Evolutionary conservation across 2,329 filamentous ascomycete genomes (phyloP).

Genomic region (Penicillium sp.): DNA sequence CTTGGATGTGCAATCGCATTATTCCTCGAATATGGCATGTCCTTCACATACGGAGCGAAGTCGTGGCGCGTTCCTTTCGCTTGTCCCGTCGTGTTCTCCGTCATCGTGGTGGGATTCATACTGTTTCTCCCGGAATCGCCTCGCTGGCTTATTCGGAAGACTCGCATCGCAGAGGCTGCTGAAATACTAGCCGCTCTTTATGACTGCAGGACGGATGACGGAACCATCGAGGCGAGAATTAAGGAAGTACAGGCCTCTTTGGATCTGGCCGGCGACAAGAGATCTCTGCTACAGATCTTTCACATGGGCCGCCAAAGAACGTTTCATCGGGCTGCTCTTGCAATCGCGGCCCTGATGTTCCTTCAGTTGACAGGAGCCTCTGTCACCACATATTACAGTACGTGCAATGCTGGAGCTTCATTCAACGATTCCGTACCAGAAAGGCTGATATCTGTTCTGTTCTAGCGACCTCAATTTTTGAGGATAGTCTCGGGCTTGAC

Average conservation of each 20-base stretch:
- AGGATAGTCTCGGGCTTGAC: conserved; percentile 13
- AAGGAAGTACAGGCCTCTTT: conserved; percentile 21
- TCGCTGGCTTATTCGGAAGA: conserved; percentile 21
- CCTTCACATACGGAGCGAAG: conserved; percentile 13
- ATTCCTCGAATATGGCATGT: conserved; percentile 24
- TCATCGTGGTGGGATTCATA: conserved; percentile 14
- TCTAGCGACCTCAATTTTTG: conserved; percentile 19
- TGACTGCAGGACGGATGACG: conserved; percentile 7
- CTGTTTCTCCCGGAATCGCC: conserved; percentile 20
- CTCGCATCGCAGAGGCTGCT: conserved; percentile 15
- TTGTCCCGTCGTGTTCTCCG: conserved; percentile 18
- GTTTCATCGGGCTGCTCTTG: conserved; percentile 14
- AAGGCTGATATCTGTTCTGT: not conserved
- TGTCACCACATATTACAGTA: conserved; percentile 18
- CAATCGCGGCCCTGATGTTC: conserved; percentile 9
- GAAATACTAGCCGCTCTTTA: conserved; percentile 18
- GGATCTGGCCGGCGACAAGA: conserved; percentile 7
- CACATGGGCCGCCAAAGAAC: conserved; percentile 19
- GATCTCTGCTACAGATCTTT: conserved; percentile 14
- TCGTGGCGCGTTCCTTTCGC: conserved; percentile 23
- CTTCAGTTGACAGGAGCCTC: conserved; percentile 18
- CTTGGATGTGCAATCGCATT: conserved; percentile 19
- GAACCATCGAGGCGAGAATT: conserved; percentile 10
- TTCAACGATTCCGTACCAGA: no score
- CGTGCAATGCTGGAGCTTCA: no score